Evolutionary conservation across 352 stramenopile species (phyloP), one percentile per base, ranked within the genome.

Genomic region (Pythium coloratum): DNA sequence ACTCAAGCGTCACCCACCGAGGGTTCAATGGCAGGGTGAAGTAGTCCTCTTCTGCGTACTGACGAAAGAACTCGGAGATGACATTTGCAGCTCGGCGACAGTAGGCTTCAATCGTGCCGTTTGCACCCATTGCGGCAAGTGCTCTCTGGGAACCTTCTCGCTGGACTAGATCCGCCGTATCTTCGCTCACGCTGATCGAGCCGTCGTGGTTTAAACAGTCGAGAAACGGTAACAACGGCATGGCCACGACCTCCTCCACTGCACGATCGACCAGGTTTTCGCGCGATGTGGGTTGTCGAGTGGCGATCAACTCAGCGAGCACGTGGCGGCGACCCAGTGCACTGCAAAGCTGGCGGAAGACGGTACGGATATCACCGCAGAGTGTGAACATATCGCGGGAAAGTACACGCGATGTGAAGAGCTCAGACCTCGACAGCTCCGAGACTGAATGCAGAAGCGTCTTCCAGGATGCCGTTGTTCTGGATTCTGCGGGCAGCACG

Each of bases 341-440:
- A 26, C 72, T 66, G 51, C 63, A 76, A 18, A 82, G 59, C 18
- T 46, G 16, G 0, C 66, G 64, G 26, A 80, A 78, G 9, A 69
- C 32, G 9, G 71, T 59, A 0, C 62, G 62, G 20, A 80, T 42
- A 24, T 77, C 74, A 24, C 76, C 65, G 4, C 64, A 70, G 20
- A 84, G 50, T 7, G 55, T 67, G 2, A 81, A 53, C 38, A 78
- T 65, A 10, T 80, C 69, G 1, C 69, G 66, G 3, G 76, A 80
- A 12, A 81, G 47, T 0, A 78, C 62, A 5, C 69, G 71, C 3
- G 71, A 69, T 10, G 71, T 36, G 46, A 77, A 77, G 3, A 81
- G 42, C 55, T 84, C 74, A 2, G 59, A 53, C 2, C 47, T 51
- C n/a, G 51, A 75, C 30, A 76, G 33, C 1, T 65, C 34, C 1